Base-by-base conservation (phyloP, 768 basidiomycete genomes). In the Lactarius indigo region DNA sequence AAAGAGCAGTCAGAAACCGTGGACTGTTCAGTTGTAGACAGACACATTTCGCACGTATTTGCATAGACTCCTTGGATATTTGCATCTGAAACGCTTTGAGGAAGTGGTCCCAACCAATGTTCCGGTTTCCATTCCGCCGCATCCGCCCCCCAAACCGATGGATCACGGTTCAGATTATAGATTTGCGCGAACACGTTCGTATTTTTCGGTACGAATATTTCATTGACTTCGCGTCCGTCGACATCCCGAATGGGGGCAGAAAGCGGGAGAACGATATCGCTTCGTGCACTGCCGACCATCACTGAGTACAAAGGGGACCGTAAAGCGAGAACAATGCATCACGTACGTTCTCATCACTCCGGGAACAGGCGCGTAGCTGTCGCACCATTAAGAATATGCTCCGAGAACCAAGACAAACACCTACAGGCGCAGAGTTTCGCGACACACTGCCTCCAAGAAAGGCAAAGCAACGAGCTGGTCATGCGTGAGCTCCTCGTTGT, bases 401-500 rank as follows among this genome's bases (percentile, higher is more conserved):
- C 23, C 0, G 15, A 28, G 7, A 28, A 54, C 15, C 12, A 28
- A 54, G 6, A 17, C 13, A 6, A 3, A 26, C 26, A 72, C 0
- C 15, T 77, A 33, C 76, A 59, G 57, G 33, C 57, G 57, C 33
- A 59, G 57, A n/a, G 33, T 59, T 28, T 57, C 57, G 18, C 57
- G 72, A 58, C 77, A 74, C 20, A 80, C 69, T 1, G 75, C 77
- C 62, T 79, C 79, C 39, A 79, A 71, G 47, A 75, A 76, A 8
- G 76, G 76, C 15, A 78, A 70, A 2, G 60, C 58, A 4, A 75
- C 72, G 9, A 78, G 63, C 20, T 74, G 71, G 55, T 78, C 78
- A 65, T 78, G 75, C 0, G 59, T 52, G 17, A 78, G 37, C 50
- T 75, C 73, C 4, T 69, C 74, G 42, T 70, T 59, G 52, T 73